Evolutionary conservation across 257 asterid genomes (phyloP).

Genomic region (Nyctanthes arbortristis): DNA sequence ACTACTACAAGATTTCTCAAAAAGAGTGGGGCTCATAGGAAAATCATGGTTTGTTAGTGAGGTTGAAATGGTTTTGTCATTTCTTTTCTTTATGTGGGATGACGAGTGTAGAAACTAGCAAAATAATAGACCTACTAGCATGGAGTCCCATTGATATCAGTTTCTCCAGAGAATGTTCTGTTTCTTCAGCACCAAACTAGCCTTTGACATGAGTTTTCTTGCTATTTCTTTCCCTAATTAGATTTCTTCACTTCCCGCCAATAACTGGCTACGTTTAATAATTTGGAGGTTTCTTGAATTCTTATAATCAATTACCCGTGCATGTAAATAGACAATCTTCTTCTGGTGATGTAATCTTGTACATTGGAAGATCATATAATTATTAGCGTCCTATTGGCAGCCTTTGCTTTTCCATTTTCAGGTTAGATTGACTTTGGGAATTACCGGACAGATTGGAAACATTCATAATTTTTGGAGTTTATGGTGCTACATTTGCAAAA

Average conservation of each 20-base stretch:
- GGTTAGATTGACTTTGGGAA: neutral
- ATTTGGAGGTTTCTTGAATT: neutral
- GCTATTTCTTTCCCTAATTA: neutral
- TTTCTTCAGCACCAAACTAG: neutral
- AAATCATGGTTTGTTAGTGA: neutral
- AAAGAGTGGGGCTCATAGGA: neutral
- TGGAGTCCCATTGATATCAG: neutral
- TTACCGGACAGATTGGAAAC: neutral
- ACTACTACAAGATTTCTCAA: neutral
- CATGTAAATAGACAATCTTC: neutral
- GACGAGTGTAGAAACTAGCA: neutral
- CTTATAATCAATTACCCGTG: neutral
- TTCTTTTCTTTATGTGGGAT: neutral
- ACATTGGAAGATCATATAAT: neutral
- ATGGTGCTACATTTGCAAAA: neutral
- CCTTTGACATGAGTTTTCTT: neutral
- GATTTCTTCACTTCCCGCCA: neutral
- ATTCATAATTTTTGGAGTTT: neutral
- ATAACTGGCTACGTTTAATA: neutral
- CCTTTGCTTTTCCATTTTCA: neutral
- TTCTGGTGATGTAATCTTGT: neutral
- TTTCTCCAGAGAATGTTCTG: neutral
- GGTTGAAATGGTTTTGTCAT: neutral
- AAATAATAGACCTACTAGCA: neutral
- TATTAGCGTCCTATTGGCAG: neutral